Percentiles rank a stretch among this genome's conserved stretches.
Evolutionary conservation across 768 basidiomycete genomes (phyloP).

Genomic region (Trametes cubensis): DNA sequence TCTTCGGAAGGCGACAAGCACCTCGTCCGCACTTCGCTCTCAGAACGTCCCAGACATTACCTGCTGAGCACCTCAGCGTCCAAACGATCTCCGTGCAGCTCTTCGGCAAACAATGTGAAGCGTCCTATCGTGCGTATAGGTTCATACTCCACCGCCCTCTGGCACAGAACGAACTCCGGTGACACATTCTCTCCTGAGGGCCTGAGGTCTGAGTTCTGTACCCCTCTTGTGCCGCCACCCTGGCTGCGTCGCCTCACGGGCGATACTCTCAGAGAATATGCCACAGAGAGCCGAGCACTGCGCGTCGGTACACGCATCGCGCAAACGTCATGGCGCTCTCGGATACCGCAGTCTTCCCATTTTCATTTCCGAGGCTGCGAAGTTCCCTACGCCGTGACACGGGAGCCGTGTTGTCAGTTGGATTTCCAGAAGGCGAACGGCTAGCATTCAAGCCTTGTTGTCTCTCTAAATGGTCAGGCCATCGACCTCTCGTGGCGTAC

Average conservation of each 20-base stretch:
- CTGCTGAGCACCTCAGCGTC: background rate
- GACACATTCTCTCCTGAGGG: background rate
- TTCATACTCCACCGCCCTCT: background rate
- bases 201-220: too few species aligned
- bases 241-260: slow-evolving; percentile 1
- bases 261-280: background rate
- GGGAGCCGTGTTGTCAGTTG: background rate
- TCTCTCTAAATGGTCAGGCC: background rate
- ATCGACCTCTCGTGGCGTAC: background rate
- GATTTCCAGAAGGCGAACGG: background rate
- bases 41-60: background rate
- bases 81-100: slow-evolving; percentile 4
- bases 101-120: background rate
- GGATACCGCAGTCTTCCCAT: background rate
- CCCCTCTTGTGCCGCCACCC: background rate
- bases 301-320: background rate
- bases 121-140: background rate
- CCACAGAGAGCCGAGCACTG: slow-evolving; percentile 3
- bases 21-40: background rate
- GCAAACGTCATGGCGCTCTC: slow-evolving; percentile 11
- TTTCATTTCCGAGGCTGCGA: slow-evolving; percentile 22
- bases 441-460: background rate
- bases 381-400: background rate
- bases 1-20: background rate
- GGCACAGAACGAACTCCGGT: background rate